These are phyloP conservation scores for Xylaria sp. DNA, from an alignment of 2,329 filamentous ascomycete species.

Conservation along the genomic window DNA sequence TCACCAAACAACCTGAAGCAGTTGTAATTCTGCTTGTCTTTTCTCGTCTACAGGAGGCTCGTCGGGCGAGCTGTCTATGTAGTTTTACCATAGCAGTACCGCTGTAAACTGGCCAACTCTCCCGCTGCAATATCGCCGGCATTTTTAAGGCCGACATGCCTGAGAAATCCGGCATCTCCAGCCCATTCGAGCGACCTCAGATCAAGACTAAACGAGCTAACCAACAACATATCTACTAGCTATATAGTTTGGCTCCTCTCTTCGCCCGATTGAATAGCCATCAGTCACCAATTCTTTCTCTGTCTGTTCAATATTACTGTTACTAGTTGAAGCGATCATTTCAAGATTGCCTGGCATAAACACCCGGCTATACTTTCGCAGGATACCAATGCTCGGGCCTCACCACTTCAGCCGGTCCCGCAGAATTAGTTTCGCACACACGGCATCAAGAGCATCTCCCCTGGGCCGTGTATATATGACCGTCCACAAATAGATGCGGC, in stretches of 20 bases:
- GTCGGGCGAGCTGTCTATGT: not conserved
- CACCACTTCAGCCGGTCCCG: conserved; percentile 25
- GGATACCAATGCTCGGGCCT: conserved; percentile 25
- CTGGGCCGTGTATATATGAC: conserved; percentile 9
- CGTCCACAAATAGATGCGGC: conserved; percentile 17
- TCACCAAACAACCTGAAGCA: not conserved
- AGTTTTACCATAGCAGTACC: conserved; percentile 6
- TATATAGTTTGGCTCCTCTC: not conserved
- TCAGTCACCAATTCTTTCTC: not conserved
- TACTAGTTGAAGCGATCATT: conserved; percentile 9
- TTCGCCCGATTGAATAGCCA: conserved; percentile 1
- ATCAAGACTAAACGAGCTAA: conserved; percentile 9
- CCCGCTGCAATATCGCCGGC: conserved; percentile 13
- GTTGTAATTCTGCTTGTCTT: not conserved
- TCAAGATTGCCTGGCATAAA: conserved; percentile 23
- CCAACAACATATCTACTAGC: conserved; percentile 2
- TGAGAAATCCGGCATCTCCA: conserved; percentile 23
- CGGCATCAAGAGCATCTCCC: conserved; percentile 19
- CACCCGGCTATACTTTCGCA: conserved; percentile 14
- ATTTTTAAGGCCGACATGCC: conserved; percentile 23
- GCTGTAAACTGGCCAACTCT: conserved; percentile 4
- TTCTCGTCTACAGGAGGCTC: not conserved
- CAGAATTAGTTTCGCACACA: conserved; percentile 29
- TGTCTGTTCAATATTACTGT: not conserved
- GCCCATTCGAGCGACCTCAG: conserved; percentile 5